Percentiles rank a stretch among this genome's conserved stretches.
Evolutionary conservation across 495 filamentous ascomycete genomes (phyloP).

Genomic region (Daldinia decipiens): DNA sequence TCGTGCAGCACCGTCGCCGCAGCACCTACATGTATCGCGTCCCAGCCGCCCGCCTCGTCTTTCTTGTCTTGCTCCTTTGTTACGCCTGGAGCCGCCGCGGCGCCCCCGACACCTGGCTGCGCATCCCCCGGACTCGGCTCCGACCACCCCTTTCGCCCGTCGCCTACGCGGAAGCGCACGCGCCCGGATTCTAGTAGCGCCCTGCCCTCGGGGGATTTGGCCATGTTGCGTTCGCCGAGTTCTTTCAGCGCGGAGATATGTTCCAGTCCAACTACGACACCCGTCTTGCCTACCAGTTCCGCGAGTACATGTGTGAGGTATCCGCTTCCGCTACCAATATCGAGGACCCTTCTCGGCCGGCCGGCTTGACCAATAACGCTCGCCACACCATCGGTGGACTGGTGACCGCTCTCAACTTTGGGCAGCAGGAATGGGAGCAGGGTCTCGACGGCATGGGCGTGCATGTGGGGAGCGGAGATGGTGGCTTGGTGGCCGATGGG

Average conservation of each 20-base stretch:
- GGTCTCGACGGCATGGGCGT: slow-evolving; percentile 79
- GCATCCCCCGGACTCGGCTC: slow-evolving; percentile 51
- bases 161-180: slow-evolving; percentile 79
- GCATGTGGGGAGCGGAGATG: slow-evolving; percentile 98
- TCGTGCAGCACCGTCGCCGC: slow-evolving; percentile 79
- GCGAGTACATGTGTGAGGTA: slow-evolving; percentile 93
- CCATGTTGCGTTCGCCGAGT: slow-evolving; percentile 77
- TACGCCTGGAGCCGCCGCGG: slow-evolving; percentile 31
- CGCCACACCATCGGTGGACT: not conserved
- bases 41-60: slow-evolving; percentile 63
- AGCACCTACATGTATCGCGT: slow-evolving; percentile 97
- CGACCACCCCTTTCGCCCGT: slow-evolving; percentile 81
- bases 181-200: slow-evolving; percentile 66
- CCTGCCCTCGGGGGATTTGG: slow-evolving; percentile 73
- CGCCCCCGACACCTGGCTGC: slow-evolving; percentile 37
- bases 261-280: slow-evolving; percentile 85
- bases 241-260: slow-evolving; percentile 84
- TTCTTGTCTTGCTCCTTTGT: slow-evolving; percentile 49
- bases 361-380: not conserved
- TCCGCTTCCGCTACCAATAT: slow-evolving; percentile 90
- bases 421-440: slow-evolving; percentile 69
- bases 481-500: slow-evolving; percentile 87
- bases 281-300: slow-evolving; percentile 71
- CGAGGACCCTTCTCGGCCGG: slow-evolving; percentile 68
- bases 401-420: slow-evolving; percentile 42